Evolutionary conservation across 495 filamentous ascomycete species (phyloP).

Genomic region (Amphirosellinia nigrospora): DNA sequence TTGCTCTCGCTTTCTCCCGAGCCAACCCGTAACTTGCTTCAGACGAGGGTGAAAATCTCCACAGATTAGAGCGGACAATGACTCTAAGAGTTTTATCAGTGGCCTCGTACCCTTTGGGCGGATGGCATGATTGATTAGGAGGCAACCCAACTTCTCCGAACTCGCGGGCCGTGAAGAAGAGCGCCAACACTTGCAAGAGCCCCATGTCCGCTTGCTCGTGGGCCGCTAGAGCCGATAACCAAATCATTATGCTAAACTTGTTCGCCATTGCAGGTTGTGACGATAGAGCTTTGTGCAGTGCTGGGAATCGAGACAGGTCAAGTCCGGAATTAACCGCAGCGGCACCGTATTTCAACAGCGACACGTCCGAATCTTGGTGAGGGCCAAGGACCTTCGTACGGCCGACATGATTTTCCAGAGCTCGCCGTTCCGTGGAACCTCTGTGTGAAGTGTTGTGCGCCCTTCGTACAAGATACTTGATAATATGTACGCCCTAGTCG

Average conservation of each 20-base stretch:
- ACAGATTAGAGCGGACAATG: neutral
- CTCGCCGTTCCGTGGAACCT: neutral
- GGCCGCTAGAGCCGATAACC: conserved; percentile 46
- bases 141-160: conserved; percentile 29
- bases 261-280: conserved; percentile 21
- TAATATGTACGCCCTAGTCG: conserved; percentile 17
- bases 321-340: conserved; percentile 31
- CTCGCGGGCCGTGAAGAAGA: conserved; percentile 39
- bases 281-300: conserved; percentile 43
- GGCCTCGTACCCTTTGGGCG: conserved; percentile 6
- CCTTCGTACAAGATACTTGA: conserved; percentile 24
- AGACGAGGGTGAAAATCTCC: neutral
- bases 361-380: neutral
- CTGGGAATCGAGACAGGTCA: conserved; percentile 37
- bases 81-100: neutral
- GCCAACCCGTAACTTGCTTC: neutral
- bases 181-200: conserved; percentile 46
- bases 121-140: neutral
- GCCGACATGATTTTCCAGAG: conserved; percentile 4
- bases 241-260: conserved; percentile 53
- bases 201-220: conserved; percentile 34
- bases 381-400: neutral
- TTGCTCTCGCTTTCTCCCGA: neutral
- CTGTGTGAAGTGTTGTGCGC: neutral
- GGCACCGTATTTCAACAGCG: conserved; percentile 27